Evolutionary conservation across 257 asterid genomes (phyloP), one percentile per base, ranked within the genome.

Genomic region (Solanum verrucosum): DNA sequence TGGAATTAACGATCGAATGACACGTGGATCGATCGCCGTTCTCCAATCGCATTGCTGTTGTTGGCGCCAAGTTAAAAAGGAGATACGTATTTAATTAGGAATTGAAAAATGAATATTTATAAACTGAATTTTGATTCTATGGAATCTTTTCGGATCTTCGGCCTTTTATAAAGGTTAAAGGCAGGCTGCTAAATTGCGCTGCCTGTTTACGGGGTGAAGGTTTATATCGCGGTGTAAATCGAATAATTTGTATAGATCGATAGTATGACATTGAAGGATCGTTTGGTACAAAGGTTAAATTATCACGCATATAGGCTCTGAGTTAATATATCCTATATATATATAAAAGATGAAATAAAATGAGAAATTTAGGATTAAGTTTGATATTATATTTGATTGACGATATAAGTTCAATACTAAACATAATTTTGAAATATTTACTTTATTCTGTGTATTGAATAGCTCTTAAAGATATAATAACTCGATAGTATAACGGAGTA

Each of bases 11-110:
- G 67, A 77, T 87, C 40, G 91, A 56, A 83, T 84, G 88, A 90
- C 93, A 92, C 92, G 90, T 92, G 90, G 93, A 91, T 87, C 85
- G n/a, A 83, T 77, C 93, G 84, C 89, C 85, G 87, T 89, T 90
- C 87, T 77, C 86, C 90, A 88, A 65, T 87, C 89, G 92, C 96
- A 94, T 92, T 77, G 89, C 84, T 84, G 87, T n/a, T 63, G 12
- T 85, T 83, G 90, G 91, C 91, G 93, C 89, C 90, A 75, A 78
- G 72, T 72, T 31, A 29, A 33, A 84, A 46, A 14, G 18, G 68
- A 23, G 83, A 33, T 81, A 35, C 68, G 75, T 59, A 83, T 70
- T 33, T 33, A n/a, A 79, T 25, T 83, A 44, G 37, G 18, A 42
- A 38, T 38, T 84, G 87, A 29, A 33, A 31, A 56, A 56, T 56